Conservation (phyloP, 306 rosid species). For the Malus fusca region DNA sequence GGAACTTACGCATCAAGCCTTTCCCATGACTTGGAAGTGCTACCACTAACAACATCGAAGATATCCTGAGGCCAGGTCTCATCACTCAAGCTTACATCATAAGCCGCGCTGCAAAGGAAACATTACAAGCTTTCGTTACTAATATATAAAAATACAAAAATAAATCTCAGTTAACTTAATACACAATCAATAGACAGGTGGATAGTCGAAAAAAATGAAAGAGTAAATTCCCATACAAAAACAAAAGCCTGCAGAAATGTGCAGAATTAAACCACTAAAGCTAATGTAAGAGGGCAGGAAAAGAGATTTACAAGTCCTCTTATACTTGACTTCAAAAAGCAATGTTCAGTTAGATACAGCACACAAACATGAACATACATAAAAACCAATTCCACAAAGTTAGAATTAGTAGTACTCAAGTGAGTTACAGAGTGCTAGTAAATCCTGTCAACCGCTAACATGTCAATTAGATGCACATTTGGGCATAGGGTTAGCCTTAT, state of each 20-base stretch:
- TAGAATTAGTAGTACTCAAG: neutral
- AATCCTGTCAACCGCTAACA: neutral
- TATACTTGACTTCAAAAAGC: neutral
- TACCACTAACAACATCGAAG: constrained; percentile 61
- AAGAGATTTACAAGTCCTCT: neutral
- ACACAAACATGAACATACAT: neutral
- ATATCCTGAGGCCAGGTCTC: constrained; percentile 70
- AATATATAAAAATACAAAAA: neutral
- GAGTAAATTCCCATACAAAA: neutral
- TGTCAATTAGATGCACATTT: neutral
- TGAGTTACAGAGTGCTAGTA: neutral
- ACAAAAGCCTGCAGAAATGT: neutral
- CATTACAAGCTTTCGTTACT: neutral
- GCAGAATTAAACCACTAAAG: neutral
- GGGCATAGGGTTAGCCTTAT: neutral
- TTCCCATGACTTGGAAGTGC: constrained; percentile 81
- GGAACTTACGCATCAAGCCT: constrained; percentile 88
- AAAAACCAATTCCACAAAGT: neutral
- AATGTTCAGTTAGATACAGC: neutral
- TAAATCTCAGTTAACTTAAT: neutral
- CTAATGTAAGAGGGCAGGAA: neutral
- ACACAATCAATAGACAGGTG: neutral
- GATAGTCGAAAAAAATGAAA: neutral
- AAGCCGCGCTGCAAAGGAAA: constrained; percentile 58
- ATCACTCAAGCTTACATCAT: constrained; percentile 74